phyloP scores from a whole-genome alignment of 176 grass and related monocot genomes.

The Triticum dicoccoides region DNA sequence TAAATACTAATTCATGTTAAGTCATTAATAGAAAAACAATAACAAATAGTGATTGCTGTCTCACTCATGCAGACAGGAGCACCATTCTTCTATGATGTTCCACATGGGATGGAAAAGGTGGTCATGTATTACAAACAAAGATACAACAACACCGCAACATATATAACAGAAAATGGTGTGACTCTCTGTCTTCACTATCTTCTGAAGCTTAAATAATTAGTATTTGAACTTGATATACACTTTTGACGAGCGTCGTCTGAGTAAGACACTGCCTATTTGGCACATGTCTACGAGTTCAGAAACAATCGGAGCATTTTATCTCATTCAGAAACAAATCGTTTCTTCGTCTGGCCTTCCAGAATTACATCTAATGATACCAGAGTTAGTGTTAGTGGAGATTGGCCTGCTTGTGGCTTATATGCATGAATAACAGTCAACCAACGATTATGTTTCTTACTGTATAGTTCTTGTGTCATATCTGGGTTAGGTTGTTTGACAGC shows the following conservation, averaged over 20 bases:
- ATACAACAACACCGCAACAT: constrained; percentile 67
- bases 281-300: not conserved
- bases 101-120: constrained; percentile 54
- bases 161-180: constrained; percentile 79
- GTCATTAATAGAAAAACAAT: not conserved
- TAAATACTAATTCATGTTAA: not conserved
- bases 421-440: not conserved
- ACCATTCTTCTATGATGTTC: constrained; percentile 26
- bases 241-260: not conserved
- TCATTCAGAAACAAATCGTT: not conserved
- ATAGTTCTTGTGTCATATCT: not conserved
- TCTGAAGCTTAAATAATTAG: not conserved
- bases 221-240: not conserved
- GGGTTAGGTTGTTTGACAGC: not conserved
- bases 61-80: constrained; percentile 53
- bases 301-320: not conserved
- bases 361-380: not conserved
- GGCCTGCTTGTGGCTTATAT: not conserved
- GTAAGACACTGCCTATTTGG: not conserved
- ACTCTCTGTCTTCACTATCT: not conserved
- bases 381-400: not conserved
- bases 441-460: not conserved
- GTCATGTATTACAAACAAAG: constrained; percentile 64
- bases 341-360: not conserved
- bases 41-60: not conserved